A percentile compares a stretch with the other conserved stretches of the same genome.
Conservation (phyloP, 1,284 basidiomycete genomes). For the Ceratobasidium sp. region DNA sequence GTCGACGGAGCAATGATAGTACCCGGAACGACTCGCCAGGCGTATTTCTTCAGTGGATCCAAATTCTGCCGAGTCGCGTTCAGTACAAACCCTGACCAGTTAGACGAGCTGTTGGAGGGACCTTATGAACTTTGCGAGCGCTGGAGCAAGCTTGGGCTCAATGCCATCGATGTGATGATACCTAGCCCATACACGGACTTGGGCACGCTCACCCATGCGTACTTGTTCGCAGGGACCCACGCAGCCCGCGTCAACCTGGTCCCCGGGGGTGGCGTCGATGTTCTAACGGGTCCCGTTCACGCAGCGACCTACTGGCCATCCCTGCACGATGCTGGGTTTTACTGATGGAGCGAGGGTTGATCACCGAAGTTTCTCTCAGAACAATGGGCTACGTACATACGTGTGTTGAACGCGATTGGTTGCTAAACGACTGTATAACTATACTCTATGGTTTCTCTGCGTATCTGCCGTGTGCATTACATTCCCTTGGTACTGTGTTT, state of each 20-base stretch:
- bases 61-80: constrained; percentile 8
- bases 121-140: constrained; percentile 4
- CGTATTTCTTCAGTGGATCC: constrained; percentile 26
- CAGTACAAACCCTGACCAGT: neutral
- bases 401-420: neutral
- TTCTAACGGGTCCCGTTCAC: neutral
- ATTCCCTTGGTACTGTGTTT: too few relatives aligned
- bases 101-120: constrained; percentile 28
- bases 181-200: neutral
- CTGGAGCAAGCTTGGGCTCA: constrained; percentile 8
- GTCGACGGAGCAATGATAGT: constrained; percentile 28
- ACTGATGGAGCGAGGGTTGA: neutral
- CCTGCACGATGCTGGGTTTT: neutral
- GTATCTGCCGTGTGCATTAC: too few relatives aligned
- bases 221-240: neutral
- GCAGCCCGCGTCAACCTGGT: constrained; percentile 14
- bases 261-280: constrained; percentile 3
- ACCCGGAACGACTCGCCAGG: constrained; percentile 12
- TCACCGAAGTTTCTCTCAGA: neutral
- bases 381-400: neutral
- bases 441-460: too few relatives aligned
- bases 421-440: neutral
- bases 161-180: neutral
- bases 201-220: constrained; percentile 13
- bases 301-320: constrained; percentile 9